phyloP scores from a whole-genome alignment of 2,329 filamentous ascomycete genomes.

The Cordyceps javanica region DNA sequence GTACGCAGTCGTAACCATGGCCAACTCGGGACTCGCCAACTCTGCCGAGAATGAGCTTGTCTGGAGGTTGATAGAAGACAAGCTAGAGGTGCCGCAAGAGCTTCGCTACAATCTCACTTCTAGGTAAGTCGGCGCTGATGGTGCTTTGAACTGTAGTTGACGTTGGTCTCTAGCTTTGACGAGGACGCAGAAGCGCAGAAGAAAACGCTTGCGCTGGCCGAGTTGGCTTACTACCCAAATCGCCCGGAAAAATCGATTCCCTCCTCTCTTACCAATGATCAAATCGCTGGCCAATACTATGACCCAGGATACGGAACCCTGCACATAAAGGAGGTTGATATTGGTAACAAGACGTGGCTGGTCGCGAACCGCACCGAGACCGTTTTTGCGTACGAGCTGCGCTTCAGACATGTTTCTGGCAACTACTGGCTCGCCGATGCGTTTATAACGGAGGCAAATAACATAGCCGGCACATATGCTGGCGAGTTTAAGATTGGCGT shows the following conservation, averaged over 20 bases:
- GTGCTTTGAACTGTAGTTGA: not conserved
- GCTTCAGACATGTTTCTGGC: constrained; percentile 6
- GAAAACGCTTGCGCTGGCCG: not conserved
- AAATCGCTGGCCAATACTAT: constrained; percentile 8
- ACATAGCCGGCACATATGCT: not conserved
- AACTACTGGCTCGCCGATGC: constrained; percentile 3
- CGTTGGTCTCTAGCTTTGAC: not conserved
- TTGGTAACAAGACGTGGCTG: not conserved
- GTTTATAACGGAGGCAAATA: not conserved
- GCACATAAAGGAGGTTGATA: not conserved
- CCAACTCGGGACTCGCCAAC: constrained; percentile 5
- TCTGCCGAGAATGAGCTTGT: constrained; percentile 3
- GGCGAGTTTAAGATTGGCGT: constrained; percentile 3
- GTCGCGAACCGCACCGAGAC: constrained; percentile 7
- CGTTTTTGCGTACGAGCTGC: not conserved
- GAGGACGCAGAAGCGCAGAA: not conserved
- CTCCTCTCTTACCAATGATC: not conserved
- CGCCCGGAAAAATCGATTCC: not conserved
- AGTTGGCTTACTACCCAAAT: constrained; percentile 1
- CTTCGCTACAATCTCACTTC: not conserved
- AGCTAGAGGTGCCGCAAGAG: not conserved
- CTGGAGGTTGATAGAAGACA: constrained; percentile 9
- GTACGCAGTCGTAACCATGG: constrained; percentile 1
- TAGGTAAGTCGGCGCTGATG: not conserved
- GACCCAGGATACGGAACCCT: constrained; percentile 8